These are phyloP conservation scores for Curvularia spicifera DNA, from an alignment of 2,329 filamentous ascomycete species.

Conservation along the genomic window DNA sequence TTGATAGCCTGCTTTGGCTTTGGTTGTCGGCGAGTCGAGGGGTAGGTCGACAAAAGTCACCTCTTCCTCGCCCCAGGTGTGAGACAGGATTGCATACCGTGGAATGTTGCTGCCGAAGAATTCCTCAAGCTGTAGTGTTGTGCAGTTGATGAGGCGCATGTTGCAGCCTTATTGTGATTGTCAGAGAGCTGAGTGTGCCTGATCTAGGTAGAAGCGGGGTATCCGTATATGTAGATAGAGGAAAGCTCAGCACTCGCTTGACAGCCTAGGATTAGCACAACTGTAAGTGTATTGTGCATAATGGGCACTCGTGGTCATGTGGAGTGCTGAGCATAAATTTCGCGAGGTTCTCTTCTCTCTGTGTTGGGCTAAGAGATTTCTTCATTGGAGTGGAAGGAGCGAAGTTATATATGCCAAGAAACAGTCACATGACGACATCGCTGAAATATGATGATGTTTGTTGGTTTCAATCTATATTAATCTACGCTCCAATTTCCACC, in stretches of 20 bases:
- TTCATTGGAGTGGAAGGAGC: not conserved
- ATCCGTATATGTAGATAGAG: not conserved
- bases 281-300: too few species aligned
- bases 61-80: slow-evolving; percentile 5
- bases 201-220: not conserved
- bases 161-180: not conserved
- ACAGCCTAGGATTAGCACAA: not conserved
- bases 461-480: not conserved
- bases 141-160: slow-evolving; percentile 7
- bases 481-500: not conserved
- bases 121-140: slow-evolving; percentile 1
- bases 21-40: not conserved
- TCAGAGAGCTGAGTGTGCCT: not conserved
- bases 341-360: not conserved
- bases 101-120: slow-evolving; percentile 1
- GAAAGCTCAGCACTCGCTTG: not conserved
- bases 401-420: not conserved
- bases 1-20: not conserved
- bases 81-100: not conserved
- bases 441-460: not conserved
- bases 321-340: not conserved
- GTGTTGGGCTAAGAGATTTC: not conserved
- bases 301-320: not conserved
- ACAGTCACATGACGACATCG: not conserved
- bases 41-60: slow-evolving; percentile 1